phyloP scores from a whole-genome alignment of 805 yeast species.

The Henningerozyma blattae region DNA sequence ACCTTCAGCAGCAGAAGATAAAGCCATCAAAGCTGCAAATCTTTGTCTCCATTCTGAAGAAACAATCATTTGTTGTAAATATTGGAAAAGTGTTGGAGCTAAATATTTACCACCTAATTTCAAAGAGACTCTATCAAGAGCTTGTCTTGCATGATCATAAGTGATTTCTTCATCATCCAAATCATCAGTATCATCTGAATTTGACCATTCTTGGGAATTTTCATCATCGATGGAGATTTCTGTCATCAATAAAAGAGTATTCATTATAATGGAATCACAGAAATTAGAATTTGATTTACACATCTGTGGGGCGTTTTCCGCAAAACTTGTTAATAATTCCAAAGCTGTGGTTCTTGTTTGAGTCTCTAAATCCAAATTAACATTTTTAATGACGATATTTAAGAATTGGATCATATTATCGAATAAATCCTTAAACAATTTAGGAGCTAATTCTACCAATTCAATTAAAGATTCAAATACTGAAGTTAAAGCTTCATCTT shows the following conservation, averaged over 20 bases:
- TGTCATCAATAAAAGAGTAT: constrained; percentile 75
- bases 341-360: constrained; percentile 74
- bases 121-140: constrained; percentile 84
- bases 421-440: constrained; percentile 85
- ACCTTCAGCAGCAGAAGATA: constrained; percentile 95
- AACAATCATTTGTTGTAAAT: constrained; percentile 69
- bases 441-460: constrained; percentile 86
- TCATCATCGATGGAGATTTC: constrained; percentile 86
- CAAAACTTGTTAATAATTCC: constrained; percentile 80
- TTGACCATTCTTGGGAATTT: constrained; percentile 80
- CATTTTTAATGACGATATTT: constrained; percentile 70
- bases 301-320: constrained; percentile 92
- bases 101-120: constrained; percentile 72
- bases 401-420: constrained; percentile 79
- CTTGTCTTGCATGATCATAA: constrained; percentile 85
- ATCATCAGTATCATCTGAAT: constrained; percentile 64
- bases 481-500: constrained; percentile 69
- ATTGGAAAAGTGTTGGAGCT: constrained; percentile 78
- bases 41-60: constrained; percentile 85
- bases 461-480: constrained; percentile 87
- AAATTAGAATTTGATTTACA: constrained; percentile 70
- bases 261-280: constrained; percentile 57
- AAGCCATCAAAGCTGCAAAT: constrained; percentile 94
- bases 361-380: constrained; percentile 69
- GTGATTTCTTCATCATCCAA: constrained; percentile 82